phyloP scores from a whole-genome alignment of 2,329 filamentous ascomycete genomes.

The Metarhizium guizhouense region DNA sequence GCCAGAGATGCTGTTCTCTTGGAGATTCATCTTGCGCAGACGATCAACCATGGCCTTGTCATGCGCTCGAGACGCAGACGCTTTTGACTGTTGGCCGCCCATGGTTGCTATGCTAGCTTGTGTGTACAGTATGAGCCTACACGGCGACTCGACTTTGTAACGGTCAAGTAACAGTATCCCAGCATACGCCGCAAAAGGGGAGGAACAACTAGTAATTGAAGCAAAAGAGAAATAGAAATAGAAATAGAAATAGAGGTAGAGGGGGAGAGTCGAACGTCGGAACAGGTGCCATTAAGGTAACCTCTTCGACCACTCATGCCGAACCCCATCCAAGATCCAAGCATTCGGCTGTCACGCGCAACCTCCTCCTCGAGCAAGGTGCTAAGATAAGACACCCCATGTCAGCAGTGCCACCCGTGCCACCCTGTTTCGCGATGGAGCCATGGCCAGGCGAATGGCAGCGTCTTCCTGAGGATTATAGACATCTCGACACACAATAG shows the following conservation, averaged over 20 bases:
- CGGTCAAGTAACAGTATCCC: neutral
- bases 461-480: too few species aligned
- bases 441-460: too few species aligned
- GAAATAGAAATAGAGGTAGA: neutral
- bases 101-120: conserved; percentile 18
- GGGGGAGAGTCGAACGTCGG: neutral
- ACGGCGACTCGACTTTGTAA: neutral
- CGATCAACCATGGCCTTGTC: conserved; percentile 37
- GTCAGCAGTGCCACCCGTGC: neutral
- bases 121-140: neutral
- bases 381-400: neutral
- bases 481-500: too few species aligned
- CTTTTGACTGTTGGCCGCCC: conserved; percentile 36
- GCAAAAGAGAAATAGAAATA: neutral
- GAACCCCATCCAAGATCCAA: neutral
- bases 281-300: neutral
- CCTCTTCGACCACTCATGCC: too few species aligned
- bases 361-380: neutral
- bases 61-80: conserved; percentile 17
- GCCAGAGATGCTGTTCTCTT: conserved; percentile 39
- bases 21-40: conserved; percentile 35
- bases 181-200: neutral
- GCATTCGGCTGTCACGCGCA: neutral
- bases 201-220: neutral
- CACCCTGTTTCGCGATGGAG: too few species aligned